A percentile compares a stretch with the other conserved stretches of the same genome.
These are phyloP conservation scores for Forsythia viridissima DNA, from an alignment of 257 asterid genomes.

Conservation along the genomic window DNA sequence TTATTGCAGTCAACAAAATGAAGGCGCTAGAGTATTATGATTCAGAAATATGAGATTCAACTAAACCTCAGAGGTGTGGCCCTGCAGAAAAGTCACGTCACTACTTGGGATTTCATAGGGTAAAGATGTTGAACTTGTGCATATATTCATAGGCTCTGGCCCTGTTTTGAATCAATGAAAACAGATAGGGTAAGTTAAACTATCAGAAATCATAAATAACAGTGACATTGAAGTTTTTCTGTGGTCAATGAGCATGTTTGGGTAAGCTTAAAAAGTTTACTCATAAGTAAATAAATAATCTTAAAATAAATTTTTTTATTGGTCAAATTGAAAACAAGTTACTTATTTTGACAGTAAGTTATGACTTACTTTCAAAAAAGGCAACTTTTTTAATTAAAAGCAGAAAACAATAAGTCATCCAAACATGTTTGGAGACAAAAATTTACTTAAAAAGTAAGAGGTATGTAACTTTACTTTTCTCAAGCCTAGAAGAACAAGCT, in stretches of 20 bases:
- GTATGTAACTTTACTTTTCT: neutral
- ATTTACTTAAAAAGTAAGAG: neutral
- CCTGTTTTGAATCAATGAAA: constrained; percentile 44
- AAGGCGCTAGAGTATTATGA: neutral
- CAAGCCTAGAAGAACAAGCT: neutral
- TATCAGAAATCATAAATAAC: constrained; percentile 18
- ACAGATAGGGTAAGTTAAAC: constrained; percentile 25
- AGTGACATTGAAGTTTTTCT: constrained; percentile 5
- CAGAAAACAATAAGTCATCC: neutral
- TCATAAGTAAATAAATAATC: neutral
- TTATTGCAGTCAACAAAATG: neutral
- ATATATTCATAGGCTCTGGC: constrained; percentile 91
- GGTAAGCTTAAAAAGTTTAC: neutral
- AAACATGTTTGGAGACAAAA: neutral
- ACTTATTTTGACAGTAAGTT: neutral
- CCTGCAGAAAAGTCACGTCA: constrained; percentile 80
- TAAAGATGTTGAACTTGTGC: constrained; percentile 52
- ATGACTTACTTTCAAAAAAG: neutral
- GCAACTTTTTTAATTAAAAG: neutral
- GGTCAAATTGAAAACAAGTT: neutral
- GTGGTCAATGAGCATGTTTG: neutral
- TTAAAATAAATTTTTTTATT: neutral
- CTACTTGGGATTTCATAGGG: constrained; percentile 70
- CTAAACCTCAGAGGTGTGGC: constrained; percentile 95
- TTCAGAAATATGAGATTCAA: constrained; percentile 15